These are phyloP conservation scores for Hanseniaspora lindneri DNA, from an alignment of 805 yeast genomes.

Conservation along the genomic window DNA sequence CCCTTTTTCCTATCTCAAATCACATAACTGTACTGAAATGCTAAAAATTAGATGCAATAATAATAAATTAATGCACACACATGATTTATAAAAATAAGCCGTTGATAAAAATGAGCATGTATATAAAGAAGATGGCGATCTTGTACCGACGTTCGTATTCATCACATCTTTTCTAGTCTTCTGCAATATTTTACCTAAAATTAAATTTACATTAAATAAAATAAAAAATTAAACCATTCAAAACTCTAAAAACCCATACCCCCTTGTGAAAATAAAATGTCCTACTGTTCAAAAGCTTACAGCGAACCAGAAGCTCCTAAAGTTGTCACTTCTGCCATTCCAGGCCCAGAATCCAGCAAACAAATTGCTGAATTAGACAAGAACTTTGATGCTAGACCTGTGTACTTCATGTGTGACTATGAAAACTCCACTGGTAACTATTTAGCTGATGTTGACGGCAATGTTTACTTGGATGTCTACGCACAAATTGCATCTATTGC, in stretches of 20 bases:
- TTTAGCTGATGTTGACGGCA: constrained; percentile 55
- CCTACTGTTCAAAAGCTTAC: constrained; percentile 47
- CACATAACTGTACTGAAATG: too few species aligned
- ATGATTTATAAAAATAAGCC: too few species aligned
- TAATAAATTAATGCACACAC: too few species aligned
- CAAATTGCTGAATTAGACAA: constrained; percentile 42
- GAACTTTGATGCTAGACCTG: constrained; percentile 51
- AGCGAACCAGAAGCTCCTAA: constrained; percentile 65
- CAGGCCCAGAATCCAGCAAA: constrained; percentile 60
- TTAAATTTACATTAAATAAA: too few species aligned
- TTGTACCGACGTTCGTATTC: too few species aligned
- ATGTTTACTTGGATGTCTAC: constrained; percentile 47
- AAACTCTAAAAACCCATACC: constrained; percentile 16
- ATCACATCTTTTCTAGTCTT: too few species aligned
- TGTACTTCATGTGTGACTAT: constrained; percentile 54
- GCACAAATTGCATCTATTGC: constrained; percentile 67
- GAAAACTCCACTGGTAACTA: constrained; percentile 54
- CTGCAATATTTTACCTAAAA: too few species aligned
- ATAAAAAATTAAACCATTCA: background rate
- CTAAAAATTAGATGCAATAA: too few species aligned
- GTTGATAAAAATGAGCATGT: too few species aligned
- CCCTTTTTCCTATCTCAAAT: too few species aligned
- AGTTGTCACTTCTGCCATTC: constrained; percentile 47
- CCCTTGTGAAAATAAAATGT: constrained; percentile 21
- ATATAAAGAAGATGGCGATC: too few species aligned